Evolutionary conservation across 176 grass and related monocot species (phyloP).

Genomic region (Alloteropsis semialata): DNA sequence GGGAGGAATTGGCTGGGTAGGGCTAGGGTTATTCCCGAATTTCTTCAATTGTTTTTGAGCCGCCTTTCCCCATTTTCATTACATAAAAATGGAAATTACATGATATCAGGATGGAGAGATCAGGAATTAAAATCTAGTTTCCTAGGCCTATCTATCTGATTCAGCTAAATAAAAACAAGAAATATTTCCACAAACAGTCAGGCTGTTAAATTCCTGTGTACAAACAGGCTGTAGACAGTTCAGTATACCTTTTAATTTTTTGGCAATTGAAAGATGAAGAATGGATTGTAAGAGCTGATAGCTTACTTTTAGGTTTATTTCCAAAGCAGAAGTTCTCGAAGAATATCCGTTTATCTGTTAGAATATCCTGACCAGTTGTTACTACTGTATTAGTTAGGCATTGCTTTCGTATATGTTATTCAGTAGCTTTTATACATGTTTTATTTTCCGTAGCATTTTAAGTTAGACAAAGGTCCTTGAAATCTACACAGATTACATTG

Average conservation of each 20-base stretch:
- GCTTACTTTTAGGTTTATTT: not conserved
- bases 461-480: not conserved
- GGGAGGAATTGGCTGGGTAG: not conserved
- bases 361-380: not conserved
- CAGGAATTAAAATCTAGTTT: not conserved
- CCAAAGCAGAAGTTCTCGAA: not conserved
- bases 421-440: not conserved
- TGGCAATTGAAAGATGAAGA: not conserved
- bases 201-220: not conserved
- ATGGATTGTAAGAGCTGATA: not conserved
- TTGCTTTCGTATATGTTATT: not conserved
- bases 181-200: no score
- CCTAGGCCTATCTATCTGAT: not conserved
- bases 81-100: not conserved
- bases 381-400: not conserved
- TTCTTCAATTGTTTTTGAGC: no score
- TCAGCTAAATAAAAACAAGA: not conserved
- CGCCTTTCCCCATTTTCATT: not conserved
- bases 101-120: not conserved
- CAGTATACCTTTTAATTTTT: not conserved
- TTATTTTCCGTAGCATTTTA: not conserved
- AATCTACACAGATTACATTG: not conserved
- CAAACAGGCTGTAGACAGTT: not conserved
- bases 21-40: conserved; percentile 9
- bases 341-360: not conserved